A percentile compares a stretch with the other conserved stretches of the same genome.
Conservation (phyloP, 768 basidiomycete species). For the Guyanaporus albipodus region DNA sequence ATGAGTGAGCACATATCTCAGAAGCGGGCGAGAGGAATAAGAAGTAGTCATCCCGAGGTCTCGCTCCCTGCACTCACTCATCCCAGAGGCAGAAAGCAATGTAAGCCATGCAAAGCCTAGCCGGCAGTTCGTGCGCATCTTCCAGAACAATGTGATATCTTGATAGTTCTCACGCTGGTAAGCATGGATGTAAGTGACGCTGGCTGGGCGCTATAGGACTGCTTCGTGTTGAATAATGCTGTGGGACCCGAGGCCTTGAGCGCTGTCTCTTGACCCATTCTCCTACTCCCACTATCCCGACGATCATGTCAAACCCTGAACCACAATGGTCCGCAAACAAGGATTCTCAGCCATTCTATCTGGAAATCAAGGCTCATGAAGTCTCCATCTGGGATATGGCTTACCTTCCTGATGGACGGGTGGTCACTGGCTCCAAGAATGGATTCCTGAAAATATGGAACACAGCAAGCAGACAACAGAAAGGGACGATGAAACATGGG, state of each 20-base stretch:
- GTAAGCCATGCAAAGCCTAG: slow-evolving; percentile 11
- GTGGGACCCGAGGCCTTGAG: too few relatives aligned
- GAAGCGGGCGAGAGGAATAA: not conserved
- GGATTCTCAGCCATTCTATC: not conserved
- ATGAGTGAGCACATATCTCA: slow-evolving; percentile 8
- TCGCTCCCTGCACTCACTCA: not conserved
- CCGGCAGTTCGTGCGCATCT: slow-evolving; percentile 2
- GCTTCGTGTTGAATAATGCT: too few relatives aligned
- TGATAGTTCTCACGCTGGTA: too few relatives aligned
- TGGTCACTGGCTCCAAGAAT: not conserved
- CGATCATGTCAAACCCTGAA: not conserved
- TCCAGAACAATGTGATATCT: slow-evolving; percentile 7
- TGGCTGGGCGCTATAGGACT: too few relatives aligned
- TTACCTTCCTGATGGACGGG: slow-evolving; percentile 5
- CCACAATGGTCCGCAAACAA: not conserved
- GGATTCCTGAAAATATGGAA: not conserved
- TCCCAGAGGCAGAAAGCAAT: slow-evolving; percentile 3
- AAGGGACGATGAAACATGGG: not conserved
- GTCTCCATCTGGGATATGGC: not conserved
- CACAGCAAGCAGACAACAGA: slow-evolving; percentile 4
- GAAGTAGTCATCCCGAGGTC: not conserved
- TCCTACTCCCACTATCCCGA: too few relatives aligned
- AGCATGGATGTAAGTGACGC: too few relatives aligned
- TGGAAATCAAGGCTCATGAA: not conserved
- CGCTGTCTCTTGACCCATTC: too few relatives aligned